Evolutionary conservation across 768 basidiomycete genomes (phyloP).

Genomic region (Mrakia frigida): DNA sequence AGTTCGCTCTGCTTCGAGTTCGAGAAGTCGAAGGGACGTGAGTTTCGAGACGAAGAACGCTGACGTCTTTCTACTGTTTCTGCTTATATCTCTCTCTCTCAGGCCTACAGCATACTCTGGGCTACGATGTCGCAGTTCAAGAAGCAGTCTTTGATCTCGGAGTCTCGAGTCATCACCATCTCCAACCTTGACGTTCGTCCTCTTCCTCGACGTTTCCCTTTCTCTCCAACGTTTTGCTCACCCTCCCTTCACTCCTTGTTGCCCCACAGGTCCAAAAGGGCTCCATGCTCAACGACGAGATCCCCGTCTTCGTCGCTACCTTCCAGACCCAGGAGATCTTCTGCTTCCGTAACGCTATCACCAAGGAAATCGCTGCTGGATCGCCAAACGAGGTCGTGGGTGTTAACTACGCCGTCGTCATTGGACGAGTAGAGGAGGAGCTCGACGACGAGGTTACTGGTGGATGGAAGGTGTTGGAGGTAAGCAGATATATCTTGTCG

Average conservation of each 20-base stretch:
- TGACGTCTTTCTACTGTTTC: not conserved
- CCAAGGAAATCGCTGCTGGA: conserved; percentile 79
- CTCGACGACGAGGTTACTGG: conserved; percentile 87
- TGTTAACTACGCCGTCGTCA: conserved; percentile 82
- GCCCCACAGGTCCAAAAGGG: conserved; percentile 64
- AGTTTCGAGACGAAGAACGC: not conserved
- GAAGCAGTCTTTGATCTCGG: conserved; percentile 80
- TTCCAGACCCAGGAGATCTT: conserved; percentile 93
- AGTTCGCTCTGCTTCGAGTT: not conserved
- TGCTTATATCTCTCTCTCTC: not conserved
- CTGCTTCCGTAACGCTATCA: conserved; percentile 81
- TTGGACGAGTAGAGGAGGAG: conserved; percentile 83
- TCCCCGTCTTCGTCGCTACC: conserved; percentile 84
- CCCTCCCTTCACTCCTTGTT: not conserved
- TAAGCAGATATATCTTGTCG: not conserved
- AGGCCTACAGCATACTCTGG: conserved; percentile 98
- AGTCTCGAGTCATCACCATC: conserved; percentile 93
- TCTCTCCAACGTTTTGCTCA: not conserved
- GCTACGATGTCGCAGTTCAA: conserved; percentile 95
- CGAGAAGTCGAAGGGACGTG: not conserved
- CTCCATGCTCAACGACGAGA: conserved; percentile 71
- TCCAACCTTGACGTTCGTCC: conserved; percentile 85
- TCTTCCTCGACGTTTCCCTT: not conserved
- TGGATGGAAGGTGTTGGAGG: conserved; percentile 98
- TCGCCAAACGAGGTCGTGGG: conserved; percentile 88